Evolutionary conservation across 495 filamentous ascomycete species (phyloP).

Genomic region (Aspergillus saccharolyticus): DNA sequence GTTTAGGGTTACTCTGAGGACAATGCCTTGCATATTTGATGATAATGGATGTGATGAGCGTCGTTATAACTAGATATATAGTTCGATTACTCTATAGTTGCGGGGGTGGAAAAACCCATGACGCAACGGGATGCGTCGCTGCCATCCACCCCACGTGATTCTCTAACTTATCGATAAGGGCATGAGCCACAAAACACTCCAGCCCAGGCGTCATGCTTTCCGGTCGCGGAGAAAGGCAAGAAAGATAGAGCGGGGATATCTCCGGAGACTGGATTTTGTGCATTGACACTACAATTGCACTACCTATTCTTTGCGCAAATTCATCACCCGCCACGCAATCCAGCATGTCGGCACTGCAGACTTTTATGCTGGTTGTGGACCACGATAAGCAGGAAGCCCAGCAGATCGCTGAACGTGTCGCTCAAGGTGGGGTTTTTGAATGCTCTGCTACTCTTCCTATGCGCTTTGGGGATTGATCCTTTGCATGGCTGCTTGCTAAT

Average conservation of each 20-base stretch:
- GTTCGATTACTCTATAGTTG: not conserved
- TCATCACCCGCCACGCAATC: not conserved
- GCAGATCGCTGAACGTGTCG: slow-evolving; percentile 52
- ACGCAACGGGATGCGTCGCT: slow-evolving; percentile 12
- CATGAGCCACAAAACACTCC: slow-evolving; percentile 25
- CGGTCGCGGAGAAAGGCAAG: slow-evolving; percentile 12
- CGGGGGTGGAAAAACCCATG: slow-evolving; percentile 1
- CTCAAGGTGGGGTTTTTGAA: slow-evolving; percentile 47
- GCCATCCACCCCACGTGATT: slow-evolving; percentile 16
- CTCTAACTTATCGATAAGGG: slow-evolving; percentile 31
- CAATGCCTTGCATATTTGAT: not conserved
- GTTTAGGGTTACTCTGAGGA: not conserved
- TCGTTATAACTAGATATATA: not conserved
- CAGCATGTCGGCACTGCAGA: slow-evolving; percentile 58
- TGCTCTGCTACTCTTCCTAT: not conserved
- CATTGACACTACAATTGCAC: too few relatives aligned
- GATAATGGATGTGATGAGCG: not conserved
- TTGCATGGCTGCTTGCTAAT: too few relatives aligned
- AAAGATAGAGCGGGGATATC: too few relatives aligned
- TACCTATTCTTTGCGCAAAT: not conserved
- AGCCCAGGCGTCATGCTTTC: slow-evolving; percentile 16
- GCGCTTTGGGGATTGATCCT: too few relatives aligned
- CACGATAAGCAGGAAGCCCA: slow-evolving; percentile 57
- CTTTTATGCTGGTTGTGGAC: slow-evolving; percentile 61
- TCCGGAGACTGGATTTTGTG: too few relatives aligned